Evolutionary conservation across 2,329 filamentous ascomycete species (phyloP).

Genomic region (Incumbomyces delicatus): DNA sequence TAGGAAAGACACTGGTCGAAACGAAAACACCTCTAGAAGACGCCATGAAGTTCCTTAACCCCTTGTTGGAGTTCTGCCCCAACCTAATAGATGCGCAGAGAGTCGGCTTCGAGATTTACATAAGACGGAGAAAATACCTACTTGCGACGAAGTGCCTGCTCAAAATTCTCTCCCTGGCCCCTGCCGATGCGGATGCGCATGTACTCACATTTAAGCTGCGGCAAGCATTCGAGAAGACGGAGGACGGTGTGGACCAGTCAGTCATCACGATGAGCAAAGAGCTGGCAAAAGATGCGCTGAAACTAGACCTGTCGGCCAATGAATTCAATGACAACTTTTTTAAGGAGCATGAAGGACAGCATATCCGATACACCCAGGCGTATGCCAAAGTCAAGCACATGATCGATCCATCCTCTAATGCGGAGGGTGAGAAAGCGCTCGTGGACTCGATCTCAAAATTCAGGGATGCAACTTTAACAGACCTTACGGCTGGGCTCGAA

Average conservation of each 20-base stretch:
- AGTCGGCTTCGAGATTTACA: constrained; percentile 81
- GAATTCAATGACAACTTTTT: constrained; percentile 60
- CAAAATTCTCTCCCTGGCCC: constrained; percentile 59
- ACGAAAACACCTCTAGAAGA: constrained; percentile 76
- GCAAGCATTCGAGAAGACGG: constrained; percentile 47
- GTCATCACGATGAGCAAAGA: constrained; percentile 58
- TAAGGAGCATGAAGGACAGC: constrained; percentile 46
- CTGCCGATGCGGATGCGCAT: constrained; percentile 61
- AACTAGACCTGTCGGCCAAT: constrained; percentile 43
- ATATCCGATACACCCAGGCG: constrained; percentile 53
- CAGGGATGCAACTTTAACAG: constrained; percentile 41
- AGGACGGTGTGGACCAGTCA: constrained; percentile 53
- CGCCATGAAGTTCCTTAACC: constrained; percentile 74
- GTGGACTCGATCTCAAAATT: constrained; percentile 24
- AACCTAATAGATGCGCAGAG: constrained; percentile 73
- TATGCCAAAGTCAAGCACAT: constrained; percentile 51
- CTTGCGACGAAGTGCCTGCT: constrained; percentile 80
- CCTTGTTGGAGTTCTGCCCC: constrained; percentile 72
- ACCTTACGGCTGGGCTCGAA: constrained; percentile 47
- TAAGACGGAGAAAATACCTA: constrained; percentile 79
- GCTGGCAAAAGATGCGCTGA: constrained; percentile 54
- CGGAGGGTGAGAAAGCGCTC: constrained; percentile 53
- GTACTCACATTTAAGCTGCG: constrained; percentile 64
- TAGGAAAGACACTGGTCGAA: constrained; percentile 67
- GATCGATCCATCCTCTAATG: constrained; percentile 48